phyloP scores from a whole-genome alignment of 148 eudicot genomes.

The Spergularia marina region DNA sequence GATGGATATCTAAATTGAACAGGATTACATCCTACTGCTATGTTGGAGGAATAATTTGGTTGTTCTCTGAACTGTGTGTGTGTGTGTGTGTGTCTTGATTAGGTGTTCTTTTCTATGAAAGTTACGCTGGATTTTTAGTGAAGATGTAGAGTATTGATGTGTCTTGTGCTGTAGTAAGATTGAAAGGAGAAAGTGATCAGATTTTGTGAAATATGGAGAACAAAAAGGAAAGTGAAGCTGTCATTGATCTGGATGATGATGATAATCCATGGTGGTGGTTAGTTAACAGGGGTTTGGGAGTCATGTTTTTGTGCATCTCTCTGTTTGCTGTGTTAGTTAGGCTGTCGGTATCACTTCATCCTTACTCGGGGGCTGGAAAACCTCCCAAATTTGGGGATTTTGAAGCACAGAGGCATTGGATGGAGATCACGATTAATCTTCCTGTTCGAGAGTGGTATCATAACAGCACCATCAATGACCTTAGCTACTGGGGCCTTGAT shows the following conservation, averaged over 20 bases:
- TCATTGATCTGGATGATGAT: constrained; percentile 24
- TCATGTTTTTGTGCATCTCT: constrained; percentile 54
- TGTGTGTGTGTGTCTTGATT: background rate
- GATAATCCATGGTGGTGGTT: constrained; percentile 62
- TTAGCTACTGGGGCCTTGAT: constrained; percentile 92
- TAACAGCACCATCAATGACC: constrained; percentile 72
- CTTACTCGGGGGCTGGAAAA: constrained; percentile 78
- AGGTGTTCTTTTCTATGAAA: background rate
- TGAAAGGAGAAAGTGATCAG: background rate
- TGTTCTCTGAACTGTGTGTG: background rate
- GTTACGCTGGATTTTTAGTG: background rate
- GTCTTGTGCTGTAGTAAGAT: background rate
- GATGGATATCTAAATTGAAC: background rate
- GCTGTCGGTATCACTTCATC: constrained; percentile 66
- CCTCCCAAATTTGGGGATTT: constrained; percentile 92
- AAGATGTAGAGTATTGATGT: background rate
- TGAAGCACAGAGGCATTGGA: constrained; percentile 99
- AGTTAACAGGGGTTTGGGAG: constrained; percentile 43
- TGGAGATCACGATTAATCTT: constrained; percentile 87
- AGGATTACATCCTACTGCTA: background rate
- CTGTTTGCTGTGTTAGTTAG: constrained; percentile 71
- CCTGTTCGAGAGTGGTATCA: constrained; percentile 78
- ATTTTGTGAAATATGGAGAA: constrained; percentile 29
- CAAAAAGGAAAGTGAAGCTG: constrained; percentile 31
- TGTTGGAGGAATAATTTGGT: background rate